These are phyloP conservation scores for Jimgerdemannia lactiflua DNA, from an alignment of 192 early-diverging fungal genomes.

Conservation along the genomic window DNA sequence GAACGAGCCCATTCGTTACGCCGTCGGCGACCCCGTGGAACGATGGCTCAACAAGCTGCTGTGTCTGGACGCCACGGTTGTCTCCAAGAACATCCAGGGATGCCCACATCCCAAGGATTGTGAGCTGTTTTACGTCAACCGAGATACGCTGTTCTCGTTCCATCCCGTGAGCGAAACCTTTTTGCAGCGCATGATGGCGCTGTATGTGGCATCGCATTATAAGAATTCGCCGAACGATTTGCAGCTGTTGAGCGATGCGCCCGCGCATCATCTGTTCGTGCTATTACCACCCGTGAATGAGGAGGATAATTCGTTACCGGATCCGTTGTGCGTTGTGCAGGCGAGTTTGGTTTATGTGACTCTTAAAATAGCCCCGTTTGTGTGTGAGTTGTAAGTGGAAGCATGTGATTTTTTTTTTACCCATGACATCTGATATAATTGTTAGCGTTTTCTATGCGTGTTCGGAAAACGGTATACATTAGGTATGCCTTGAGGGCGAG, in stretches of 20 bases:
- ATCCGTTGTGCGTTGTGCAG: constrained; percentile 88
- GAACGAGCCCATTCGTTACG: constrained; percentile 95
- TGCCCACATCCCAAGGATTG: constrained; percentile 94
- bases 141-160: constrained; percentile 97
- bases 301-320: constrained; percentile 70
- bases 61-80: constrained; percentile 85
- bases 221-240: constrained; percentile 99
- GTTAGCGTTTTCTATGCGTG: no score
- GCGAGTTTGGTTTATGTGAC: neutral
- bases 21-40: constrained; percentile 82
- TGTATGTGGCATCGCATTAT: constrained; percentile 99
- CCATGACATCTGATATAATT: no score
- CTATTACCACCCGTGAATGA: constrained; percentile 86
- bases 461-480: no score
- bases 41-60: constrained; percentile 94
- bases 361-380: neutral
- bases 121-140: constrained; percentile 95
- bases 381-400: constrained; percentile 2
- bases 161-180: constrained; percentile 97
- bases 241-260: constrained; percentile 96
- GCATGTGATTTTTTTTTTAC: no score
- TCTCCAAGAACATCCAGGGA: constrained; percentile 70
- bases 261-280: constrained; percentile 97
- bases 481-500: constrained; percentile 92
- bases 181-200: constrained; percentile 95